These are phyloP conservation scores for Craspedostauros australis DNA, from an alignment of 108 stramenopile genomes.

Conservation along the genomic window DNA sequence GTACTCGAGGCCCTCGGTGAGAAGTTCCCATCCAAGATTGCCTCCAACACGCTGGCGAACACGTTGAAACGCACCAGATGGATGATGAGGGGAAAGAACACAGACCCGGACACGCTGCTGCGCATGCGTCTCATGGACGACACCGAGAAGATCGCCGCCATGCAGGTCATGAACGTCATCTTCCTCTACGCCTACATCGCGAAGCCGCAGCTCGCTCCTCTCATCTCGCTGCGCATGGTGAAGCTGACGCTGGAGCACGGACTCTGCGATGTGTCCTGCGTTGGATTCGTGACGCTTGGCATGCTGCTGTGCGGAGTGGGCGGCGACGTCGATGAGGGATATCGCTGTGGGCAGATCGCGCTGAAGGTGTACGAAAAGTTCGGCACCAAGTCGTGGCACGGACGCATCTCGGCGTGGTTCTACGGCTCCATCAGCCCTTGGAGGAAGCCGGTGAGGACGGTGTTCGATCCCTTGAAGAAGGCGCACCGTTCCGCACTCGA, in stretches of 20 bases:
- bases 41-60: conserved; percentile 4
- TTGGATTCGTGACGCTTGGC: conserved; percentile 31
- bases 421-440: conserved; percentile 15
- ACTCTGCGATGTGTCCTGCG: conserved; percentile 14
- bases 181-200: conserved; percentile 8
- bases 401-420: conserved; percentile 16
- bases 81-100: conserved; percentile 15
- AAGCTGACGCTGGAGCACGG: conserved; percentile 23
- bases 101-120: conserved; percentile 10
- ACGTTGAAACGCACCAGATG: conserved; percentile 1
- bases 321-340: conserved; percentile 35
- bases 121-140: conserved; percentile 18
- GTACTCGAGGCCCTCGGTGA: conserved; percentile 27
- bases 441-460: conserved; percentile 6
- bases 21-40: conserved; percentile 7
- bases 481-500: conserved; percentile 21
- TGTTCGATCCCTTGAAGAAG: conserved; percentile 14
- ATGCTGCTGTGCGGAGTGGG: conserved; percentile 22
- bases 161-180: conserved; percentile 35
- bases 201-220: conserved; percentile 13
- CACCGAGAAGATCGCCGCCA: conserved; percentile 30
- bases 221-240: conserved; percentile 36
- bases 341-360: conserved; percentile 36
- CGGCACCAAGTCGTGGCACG: conserved; percentile 21
- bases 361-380: conserved; percentile 18